Conservation (phyloP, 805 yeast genomes). For the Wickerhamomyces alni region DNA sequence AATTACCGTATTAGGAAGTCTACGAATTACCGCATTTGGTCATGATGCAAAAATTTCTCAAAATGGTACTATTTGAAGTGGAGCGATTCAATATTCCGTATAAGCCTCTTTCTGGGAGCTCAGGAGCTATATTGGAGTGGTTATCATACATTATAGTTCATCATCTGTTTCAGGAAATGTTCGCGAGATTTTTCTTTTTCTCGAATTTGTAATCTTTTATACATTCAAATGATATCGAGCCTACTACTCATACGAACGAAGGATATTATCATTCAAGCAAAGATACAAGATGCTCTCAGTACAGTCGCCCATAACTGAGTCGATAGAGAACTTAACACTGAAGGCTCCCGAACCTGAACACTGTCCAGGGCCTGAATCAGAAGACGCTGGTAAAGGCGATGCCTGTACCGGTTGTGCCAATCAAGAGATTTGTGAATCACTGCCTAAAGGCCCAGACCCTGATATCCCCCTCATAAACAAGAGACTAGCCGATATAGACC, state of each 20-base stretch:
- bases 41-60: not conserved
- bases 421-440: conserved; percentile 79
- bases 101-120: too few relatives aligned
- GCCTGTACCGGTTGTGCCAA: conserved; percentile 96
- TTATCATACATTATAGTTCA: too few relatives aligned
- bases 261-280: not conserved
- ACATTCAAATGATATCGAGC: not conserved
- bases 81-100: not conserved
- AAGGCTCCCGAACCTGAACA: conserved; percentile 89
- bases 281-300: conserved; percentile 9
- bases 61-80: too few relatives aligned
- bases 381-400: conserved; percentile 86
- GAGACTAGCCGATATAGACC: conserved; percentile 58
- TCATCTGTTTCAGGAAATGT: too few relatives aligned
- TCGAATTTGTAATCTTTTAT: not conserved
- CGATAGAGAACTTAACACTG: conserved; percentile 21
- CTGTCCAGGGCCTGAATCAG: conserved; percentile 98
- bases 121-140: too few relatives aligned
- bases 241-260: not conserved
- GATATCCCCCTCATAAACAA: conserved; percentile 74
- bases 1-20: conserved; percentile 15
- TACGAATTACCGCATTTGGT: conserved; percentile 11
- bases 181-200: not conserved
- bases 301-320: conserved; percentile 13
- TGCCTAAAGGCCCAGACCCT: conserved; percentile 94